phyloP scores from a whole-genome alignment of 306 rosid species.

The Dalbergia cultrata region DNA sequence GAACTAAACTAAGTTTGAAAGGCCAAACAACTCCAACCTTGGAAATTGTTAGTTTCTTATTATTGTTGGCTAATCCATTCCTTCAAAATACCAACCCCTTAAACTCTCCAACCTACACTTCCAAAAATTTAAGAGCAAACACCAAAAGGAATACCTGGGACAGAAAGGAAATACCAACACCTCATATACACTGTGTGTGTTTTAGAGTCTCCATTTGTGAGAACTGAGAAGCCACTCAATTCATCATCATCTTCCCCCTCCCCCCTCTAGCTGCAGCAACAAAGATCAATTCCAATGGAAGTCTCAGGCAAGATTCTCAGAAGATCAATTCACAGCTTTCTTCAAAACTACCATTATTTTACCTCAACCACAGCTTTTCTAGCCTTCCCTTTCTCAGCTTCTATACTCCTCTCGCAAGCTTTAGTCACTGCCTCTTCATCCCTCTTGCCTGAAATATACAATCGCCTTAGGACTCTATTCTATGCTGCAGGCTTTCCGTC shows the following conservation, averaged over 20 bases:
- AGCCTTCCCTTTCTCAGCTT: conserved; percentile 76
- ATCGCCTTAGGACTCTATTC: conserved; percentile 64
- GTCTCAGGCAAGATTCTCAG: conserved; percentile 66
- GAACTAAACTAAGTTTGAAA: conserved; percentile 20
- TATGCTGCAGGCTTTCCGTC: conserved; percentile 82
- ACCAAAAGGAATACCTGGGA: conserved; percentile 1
- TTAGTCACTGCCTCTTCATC: conserved; percentile 56
- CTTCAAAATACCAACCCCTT: conserved; percentile 47
- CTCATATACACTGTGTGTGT: conserved; percentile 32
- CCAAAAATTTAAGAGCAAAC: conserved; percentile 37
- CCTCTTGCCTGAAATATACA: conserved; percentile 52
- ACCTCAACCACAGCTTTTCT: conserved; percentile 62
- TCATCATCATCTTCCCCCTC: conserved; percentile 7
- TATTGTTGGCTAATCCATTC: conserved; percentile 82
- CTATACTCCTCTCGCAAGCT: conserved; percentile 76
- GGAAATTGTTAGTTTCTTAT: conserved; percentile 44
- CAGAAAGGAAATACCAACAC: conserved; percentile 41
- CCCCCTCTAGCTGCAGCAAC: conserved; percentile 38
- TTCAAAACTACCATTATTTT: conserved; percentile 76
- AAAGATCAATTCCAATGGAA: conserved; percentile 65
- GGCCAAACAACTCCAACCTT: conserved; percentile 53
- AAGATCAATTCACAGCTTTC: conserved; percentile 72
- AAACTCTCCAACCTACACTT: conserved; percentile 51
- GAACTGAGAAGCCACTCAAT: conserved; percentile 45
- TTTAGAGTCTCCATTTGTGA: conserved; percentile 27